phyloP scores from a whole-genome alignment of 2,329 filamentous ascomycete species.

The Colletotrichum limetticola region DNA sequence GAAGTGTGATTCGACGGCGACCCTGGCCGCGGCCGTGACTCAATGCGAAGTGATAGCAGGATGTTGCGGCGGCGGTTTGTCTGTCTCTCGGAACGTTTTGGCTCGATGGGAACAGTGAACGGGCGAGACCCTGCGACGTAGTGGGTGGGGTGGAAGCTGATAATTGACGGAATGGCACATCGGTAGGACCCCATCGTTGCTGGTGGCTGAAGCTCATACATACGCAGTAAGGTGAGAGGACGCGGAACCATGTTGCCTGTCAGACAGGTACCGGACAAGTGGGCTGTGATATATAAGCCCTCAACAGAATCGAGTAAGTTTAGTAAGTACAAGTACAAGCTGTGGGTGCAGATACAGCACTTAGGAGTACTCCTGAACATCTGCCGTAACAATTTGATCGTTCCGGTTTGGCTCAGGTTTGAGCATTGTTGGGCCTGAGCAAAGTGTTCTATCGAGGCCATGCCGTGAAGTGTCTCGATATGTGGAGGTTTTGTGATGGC shows the following conservation, averaged over 20 bases:
- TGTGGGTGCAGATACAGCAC: neutral
- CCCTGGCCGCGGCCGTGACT: conserved; percentile 25
- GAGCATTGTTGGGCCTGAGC: neutral
- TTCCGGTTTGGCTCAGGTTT: conserved; percentile 18
- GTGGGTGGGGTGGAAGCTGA: conserved; percentile 15
- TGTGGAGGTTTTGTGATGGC: neutral
- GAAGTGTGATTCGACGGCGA: conserved; percentile 12
- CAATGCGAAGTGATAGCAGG: conserved; percentile 29
- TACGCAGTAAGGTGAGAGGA: too few species aligned
- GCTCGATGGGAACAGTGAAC: neutral
- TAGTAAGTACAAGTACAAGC: neutral
- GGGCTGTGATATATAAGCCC: neutral
- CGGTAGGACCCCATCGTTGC: neutral
- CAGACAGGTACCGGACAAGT: neutral
- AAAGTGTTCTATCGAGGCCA: neutral
- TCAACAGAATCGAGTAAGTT: neutral
- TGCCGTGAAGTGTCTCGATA: neutral
- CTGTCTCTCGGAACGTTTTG: conserved; percentile 9
- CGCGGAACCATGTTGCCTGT: neutral
- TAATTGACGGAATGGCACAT: conserved; percentile 1
- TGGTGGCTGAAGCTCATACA: neutral
- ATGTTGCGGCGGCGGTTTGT: conserved; percentile 21
- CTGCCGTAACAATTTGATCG: neutral
- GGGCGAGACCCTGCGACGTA: conserved; percentile 6
- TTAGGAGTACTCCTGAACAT: neutral